Evolutionary conservation across 176 grass and related monocot genomes (phyloP).

Genomic region (Cenchrus americanus): DNA sequence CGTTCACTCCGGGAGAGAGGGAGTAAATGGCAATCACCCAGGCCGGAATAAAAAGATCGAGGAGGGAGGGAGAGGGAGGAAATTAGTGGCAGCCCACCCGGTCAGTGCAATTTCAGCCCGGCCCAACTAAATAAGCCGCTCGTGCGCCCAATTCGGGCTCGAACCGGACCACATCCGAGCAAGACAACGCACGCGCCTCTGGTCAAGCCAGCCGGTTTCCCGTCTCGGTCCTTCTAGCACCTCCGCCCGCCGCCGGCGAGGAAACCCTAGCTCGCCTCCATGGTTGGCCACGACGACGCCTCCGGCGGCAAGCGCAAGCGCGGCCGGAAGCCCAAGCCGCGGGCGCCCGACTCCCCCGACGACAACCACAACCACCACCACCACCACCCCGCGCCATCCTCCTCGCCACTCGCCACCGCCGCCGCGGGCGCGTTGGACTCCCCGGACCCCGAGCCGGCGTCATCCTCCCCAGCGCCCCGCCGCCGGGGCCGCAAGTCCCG

Average conservation of each 20-base stretch:
- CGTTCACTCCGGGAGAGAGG: no score
- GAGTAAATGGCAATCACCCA: no score
- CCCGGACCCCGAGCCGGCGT: constrained; percentile 34
- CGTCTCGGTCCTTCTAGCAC: constrained; percentile 1
- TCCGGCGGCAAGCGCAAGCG: constrained; percentile 58
- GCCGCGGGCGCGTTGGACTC: constrained; percentile 22
- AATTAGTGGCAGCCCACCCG: neutral
- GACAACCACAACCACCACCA: constrained; percentile 10
- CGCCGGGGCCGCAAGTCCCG: constrained; percentile 37
- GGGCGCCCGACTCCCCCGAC: constrained; percentile 16
- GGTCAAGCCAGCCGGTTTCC: neutral
- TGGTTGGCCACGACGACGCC: constrained; percentile 46
- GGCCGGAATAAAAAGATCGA: neutral
- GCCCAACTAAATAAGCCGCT: neutral
- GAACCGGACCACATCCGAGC: neutral
- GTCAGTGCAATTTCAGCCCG: neutral
- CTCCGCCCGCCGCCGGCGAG: neutral
- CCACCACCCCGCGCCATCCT: constrained; percentile 28
- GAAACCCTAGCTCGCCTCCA: constrained; percentile 62
- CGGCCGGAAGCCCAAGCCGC: constrained; percentile 47
- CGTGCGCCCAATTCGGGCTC: neutral
- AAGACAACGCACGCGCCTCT: no score
- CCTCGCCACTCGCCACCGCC: constrained; percentile 34
- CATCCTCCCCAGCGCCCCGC: constrained; percentile 14
- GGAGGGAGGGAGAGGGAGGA: no score